Evolutionary conservation across 129 eudicot genomes (phyloP), one percentile per base, ranked within the genome.

Genomic region (Mikania micrantha): DNA sequence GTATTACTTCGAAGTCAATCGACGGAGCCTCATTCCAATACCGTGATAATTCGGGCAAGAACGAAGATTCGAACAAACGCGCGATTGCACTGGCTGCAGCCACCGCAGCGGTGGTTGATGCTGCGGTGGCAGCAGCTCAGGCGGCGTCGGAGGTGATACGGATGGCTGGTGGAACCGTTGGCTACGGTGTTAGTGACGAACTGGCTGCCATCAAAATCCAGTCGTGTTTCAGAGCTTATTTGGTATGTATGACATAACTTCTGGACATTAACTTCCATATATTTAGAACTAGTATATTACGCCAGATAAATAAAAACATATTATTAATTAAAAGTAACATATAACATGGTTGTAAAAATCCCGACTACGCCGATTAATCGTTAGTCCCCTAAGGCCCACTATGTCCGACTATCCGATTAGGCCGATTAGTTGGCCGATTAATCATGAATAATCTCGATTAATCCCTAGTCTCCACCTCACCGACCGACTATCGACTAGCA

Each of bases 141-240:
- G 95, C 87, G 0, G 95, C 90, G 1, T 81, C 84, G 5, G 85
- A 75, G 4, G 94, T 79, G 0, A 88, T 80, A 9, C 67, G 83
- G 72, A 58, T 84, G 16, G 38, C 12, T 27, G 47, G 17, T 28
- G 79, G 80, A 21, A 45, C 12, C 32, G 47, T 24, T 28, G 79
- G 80, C 10, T 45, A 63, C 22, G 75, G 81, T 60, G 53, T 21
- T 41, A 77, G 86, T 0, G 79, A 68, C 21, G 74, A 71, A 15
- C 42, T 72, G 80, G 91, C 93, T 35, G 98, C 91, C 67, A 85
- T 92, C 60, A 77, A 57, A 54, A 80, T 92, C n/a, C 98, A 92
- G 74, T 85, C 96, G 11, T 61, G 65, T 67, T 92, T 88, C 36
- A 88, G 98, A 9, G 91, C 85, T 5, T 88, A 88, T 72, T 53